phyloP scores from a whole-genome alignment of 2,329 filamentous ascomycete species.

The Aspergillus sergii region DNA sequence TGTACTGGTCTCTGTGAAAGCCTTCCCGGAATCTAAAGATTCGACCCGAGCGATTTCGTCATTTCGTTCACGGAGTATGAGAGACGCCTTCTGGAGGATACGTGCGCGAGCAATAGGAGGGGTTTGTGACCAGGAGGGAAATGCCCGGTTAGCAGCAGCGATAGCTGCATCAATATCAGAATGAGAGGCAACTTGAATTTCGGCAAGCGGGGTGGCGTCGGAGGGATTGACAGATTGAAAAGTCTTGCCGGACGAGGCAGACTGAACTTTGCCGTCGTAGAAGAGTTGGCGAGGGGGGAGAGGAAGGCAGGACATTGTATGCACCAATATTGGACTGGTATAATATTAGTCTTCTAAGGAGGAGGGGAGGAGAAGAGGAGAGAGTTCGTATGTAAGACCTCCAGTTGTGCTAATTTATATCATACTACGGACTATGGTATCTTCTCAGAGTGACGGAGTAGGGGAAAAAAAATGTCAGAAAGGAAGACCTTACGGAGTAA shows the following conservation, averaged over 20 bases:
- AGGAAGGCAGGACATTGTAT: constrained; percentile 33
- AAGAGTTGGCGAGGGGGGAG: constrained; percentile 67
- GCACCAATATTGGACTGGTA: background rate
- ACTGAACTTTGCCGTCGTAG: constrained; percentile 71
- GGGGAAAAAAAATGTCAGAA: background rate
- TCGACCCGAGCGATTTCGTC: constrained; percentile 78
- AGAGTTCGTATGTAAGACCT: background rate
- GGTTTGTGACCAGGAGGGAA: constrained; percentile 74
- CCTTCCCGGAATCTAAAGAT: constrained; percentile 84
- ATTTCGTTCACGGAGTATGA: constrained; percentile 73
- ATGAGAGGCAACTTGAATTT: constrained; percentile 70
- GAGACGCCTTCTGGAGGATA: constrained; percentile 75
- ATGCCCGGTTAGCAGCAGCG: constrained; percentile 69
- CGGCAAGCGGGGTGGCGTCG: constrained; percentile 67
- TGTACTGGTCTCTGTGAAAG: constrained; percentile 79
- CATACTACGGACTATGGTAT: background rate
- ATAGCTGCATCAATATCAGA: constrained; percentile 73
- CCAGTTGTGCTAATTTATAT: background rate
- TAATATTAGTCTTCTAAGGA: background rate
- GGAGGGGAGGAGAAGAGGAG: background rate
- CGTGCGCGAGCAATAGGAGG: constrained; percentile 73
- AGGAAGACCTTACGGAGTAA: background rate
- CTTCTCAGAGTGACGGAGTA: constrained; percentile 9
- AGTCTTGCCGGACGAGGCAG: constrained; percentile 60
- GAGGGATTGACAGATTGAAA: constrained; percentile 77